phyloP scores from a whole-genome alignment of 768 basidiomycete genomes.

The Amanita phalloides region DNA sequence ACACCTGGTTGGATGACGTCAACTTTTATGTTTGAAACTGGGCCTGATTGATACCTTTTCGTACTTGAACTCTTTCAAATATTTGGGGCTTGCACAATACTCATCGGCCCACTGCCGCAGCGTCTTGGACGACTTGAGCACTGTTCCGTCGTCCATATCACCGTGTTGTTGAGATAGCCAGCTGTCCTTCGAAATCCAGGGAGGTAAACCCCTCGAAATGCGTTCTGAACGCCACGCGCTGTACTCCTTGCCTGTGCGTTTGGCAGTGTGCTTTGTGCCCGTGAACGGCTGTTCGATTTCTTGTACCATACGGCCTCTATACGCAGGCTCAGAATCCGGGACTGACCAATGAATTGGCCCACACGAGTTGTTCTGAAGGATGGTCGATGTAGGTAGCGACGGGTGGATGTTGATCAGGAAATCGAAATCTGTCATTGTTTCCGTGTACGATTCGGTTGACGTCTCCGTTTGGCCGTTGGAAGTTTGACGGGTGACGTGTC shows the following conservation, averaged over 20 bases:
- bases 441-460: slow-evolving; percentile 41
- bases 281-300: slow-evolving; percentile 33
- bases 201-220: slow-evolving; percentile 30
- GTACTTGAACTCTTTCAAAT: slow-evolving; percentile 72
- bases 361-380: slow-evolving; percentile 24
- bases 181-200: slow-evolving; percentile 22
- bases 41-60: slow-evolving; percentile 35
- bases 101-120: slow-evolving; percentile 76
- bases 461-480: slow-evolving; percentile 22
- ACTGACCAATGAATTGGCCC: slow-evolving; percentile 45
- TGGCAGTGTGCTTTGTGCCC: slow-evolving; percentile 26
- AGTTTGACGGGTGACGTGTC: slow-evolving; percentile 29
- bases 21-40: background rate
- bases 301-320: slow-evolving; percentile 50
- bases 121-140: slow-evolving; percentile 44
- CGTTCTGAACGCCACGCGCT: slow-evolving; percentile 27
- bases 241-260: slow-evolving; percentile 23
- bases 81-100: slow-evolving; percentile 61
- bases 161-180: background rate
- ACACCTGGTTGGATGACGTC: slow-evolving; percentile 14
- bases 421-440: slow-evolving; percentile 57
- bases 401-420: slow-evolving; percentile 47
- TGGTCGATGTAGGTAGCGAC: slow-evolving; percentile 2
- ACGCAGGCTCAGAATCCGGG: slow-evolving; percentile 51
- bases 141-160: background rate